Base-by-base conservation (phyloP, 352 stramenopile genomes). In the Phytopythium boreale region DNA sequence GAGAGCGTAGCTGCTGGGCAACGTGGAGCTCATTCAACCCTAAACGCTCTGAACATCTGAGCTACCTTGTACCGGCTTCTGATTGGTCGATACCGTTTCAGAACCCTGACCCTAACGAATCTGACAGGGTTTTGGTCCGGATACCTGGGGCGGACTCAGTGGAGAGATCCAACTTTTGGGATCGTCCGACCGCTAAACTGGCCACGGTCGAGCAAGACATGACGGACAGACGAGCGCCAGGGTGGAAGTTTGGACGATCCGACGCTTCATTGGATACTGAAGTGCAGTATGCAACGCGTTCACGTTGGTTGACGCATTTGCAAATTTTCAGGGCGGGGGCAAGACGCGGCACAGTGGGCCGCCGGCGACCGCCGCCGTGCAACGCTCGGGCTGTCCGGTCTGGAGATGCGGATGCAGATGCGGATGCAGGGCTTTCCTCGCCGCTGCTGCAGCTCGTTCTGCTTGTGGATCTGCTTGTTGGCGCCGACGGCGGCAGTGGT, bases 11-110 rank as follows among this genome's bases (percentile, higher is more conserved):
- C 44, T 29, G n/a, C 44, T 29, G 44, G 44, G n/a, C 9, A 37
- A 39, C 6, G 34, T 39, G 34, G 6, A 39, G 34, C 34, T 26
- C 8, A 36, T 61, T 50, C 56, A 61, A 61, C 56, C 56, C 56
- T 61, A 51, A 52, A 37, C 56, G 56, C 56, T 61, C 27, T 51
- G 56, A 26, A 39, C 15, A 39, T 61, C 27, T 51, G 56, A 26
- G 27, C 15, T 2, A 19, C 15, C 43, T 20, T 3, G 14, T 39
- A 4, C 5, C 14, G 6, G 5, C 12, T 8, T 55, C 15, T 41
- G 39, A 52, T 61, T 61, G 56, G 56, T 20, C 26, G 4, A 27
- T 50, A 60, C 22, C 36, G 55, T 1, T 57, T 57, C 50, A 43
- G 4, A 44, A 44, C 31, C 51, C 9, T 1, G 19, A 31, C 8